Conservation (phyloP, 176 grass and related monocot genomes). For the Alopecurus myosuroides region DNA sequence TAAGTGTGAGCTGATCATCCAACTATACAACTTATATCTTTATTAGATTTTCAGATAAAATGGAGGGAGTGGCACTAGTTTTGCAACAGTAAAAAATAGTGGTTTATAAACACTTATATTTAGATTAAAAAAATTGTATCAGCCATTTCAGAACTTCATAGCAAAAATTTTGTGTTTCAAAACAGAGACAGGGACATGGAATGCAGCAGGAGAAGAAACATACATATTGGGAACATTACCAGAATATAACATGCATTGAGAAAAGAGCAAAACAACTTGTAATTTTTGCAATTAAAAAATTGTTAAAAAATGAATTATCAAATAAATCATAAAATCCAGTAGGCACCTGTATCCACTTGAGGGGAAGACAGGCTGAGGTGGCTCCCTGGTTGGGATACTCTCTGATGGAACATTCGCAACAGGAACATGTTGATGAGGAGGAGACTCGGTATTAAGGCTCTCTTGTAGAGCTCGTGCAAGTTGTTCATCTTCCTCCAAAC, state of each 20-base stretch:
- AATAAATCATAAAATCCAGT: slow-evolving; percentile 1
- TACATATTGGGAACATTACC: background rate
- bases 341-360: slow-evolving; percentile 55
- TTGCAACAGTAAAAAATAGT: background rate
- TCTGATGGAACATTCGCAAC: slow-evolving; percentile 27
- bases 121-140: background rate
- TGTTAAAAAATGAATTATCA: slow-evolving; percentile 16
- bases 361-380: slow-evolving; percentile 23
- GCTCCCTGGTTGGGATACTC: slow-evolving; percentile 5
- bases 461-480: slow-evolving; percentile 87
- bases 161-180: background rate
- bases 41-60: background rate
- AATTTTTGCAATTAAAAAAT: background rate
- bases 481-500: slow-evolving; percentile 89
- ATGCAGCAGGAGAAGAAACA: background rate
- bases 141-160: background rate
- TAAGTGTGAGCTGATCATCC: background rate
- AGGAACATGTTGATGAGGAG: slow-evolving; percentile 41
- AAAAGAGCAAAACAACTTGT: background rate
- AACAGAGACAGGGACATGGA: background rate
- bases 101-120: background rate
- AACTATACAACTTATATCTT: background rate
- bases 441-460: slow-evolving; percentile 74
- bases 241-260: background rate
- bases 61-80: background rate